Evolutionary conservation across 331 rosid genomes (phyloP).

Genomic region (Acacia concinna): DNA sequence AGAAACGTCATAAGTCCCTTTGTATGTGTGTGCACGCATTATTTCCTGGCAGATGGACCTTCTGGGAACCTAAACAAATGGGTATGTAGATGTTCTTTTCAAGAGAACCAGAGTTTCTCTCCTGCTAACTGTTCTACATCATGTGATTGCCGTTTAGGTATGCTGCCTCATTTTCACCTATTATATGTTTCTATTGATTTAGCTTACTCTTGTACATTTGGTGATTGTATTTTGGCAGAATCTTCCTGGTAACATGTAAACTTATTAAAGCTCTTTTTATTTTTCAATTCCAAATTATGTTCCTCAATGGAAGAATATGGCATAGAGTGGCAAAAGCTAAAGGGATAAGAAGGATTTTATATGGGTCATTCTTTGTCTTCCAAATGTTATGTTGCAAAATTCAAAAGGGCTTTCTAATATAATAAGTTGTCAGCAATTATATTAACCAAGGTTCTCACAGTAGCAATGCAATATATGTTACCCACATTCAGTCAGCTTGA

Average conservation of each 20-base stretch:
- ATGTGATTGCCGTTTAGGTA: conserved; percentile 86
- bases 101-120: conserved; percentile 45
- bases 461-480: background rate
- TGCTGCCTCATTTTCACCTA: conserved; percentile 7
- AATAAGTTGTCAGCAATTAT: background rate
- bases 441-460: conserved; percentile 4
- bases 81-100: conserved; percentile 70
- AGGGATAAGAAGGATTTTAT: background rate
- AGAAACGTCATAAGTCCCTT: background rate
- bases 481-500: conserved; percentile 10
- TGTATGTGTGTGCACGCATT: background rate
- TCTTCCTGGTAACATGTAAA: background rate
- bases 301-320: background rate
- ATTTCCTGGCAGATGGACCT: conserved; percentile 50
- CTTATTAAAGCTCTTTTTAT: background rate
- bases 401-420: background rate
- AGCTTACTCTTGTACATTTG: background rate
- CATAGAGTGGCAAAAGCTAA: background rate
- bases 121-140: conserved; percentile 78
- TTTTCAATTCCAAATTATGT: conserved; percentile 12
- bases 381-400: background rate
- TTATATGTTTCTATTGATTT: background rate
- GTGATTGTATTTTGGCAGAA: background rate
- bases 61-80: conserved; percentile 56
- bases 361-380: background rate